Base-by-base conservation (phyloP, 2,329 filamentous ascomycete genomes). In the Davidsoniella virescens region DNA sequence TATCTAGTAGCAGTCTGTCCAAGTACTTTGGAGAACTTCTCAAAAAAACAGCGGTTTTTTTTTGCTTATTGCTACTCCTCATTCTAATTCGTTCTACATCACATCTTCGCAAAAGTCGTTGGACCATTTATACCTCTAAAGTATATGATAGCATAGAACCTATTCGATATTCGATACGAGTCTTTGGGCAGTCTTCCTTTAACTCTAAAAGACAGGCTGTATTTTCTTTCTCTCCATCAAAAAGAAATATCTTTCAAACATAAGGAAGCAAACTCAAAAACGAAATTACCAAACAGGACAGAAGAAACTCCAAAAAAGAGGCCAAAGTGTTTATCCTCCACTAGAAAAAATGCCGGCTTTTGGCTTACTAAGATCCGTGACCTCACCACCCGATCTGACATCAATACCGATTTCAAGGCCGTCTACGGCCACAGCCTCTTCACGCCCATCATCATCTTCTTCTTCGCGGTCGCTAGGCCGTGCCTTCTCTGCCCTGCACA, bases 291-390 rank as follows among this genome's bases (percentile, higher is more conserved):
- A 7, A 14, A 23, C 14, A 18, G 12, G 18, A 43, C 41, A 6
- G 18, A 43, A 43, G 18, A 7, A 23, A 1, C 20, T 5, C 20
- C 12, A 20, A 43, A 43, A 14, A 43, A 12, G 18, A 43, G 18
- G 18, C 25, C 41, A 20, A 25, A 43, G 25, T 23, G 41, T 43
- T 17, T 25, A 4, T 20, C 41, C 12, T 43, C 17, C 41, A 20
- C 41, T 23, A 20, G 41, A 12, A 43, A 50, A 45, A 44, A 45
- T 40, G 18, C 3, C 20, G n/a, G 37, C 17, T 16, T 40, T 50
- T 36, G 48, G 48, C 48, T 45, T 50, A 45, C 48, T 50, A 45
- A 50, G 42, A 40, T 38, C n/a, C 36, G 36, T 33, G 5, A 50
- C 48, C 17, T 23, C 23, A 37, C 43, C 43, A 17, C 36, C 49